phyloP scores from a whole-genome alignment of 2,329 filamentous ascomycete genomes.

The Zasmidium citrigriseum region DNA sequence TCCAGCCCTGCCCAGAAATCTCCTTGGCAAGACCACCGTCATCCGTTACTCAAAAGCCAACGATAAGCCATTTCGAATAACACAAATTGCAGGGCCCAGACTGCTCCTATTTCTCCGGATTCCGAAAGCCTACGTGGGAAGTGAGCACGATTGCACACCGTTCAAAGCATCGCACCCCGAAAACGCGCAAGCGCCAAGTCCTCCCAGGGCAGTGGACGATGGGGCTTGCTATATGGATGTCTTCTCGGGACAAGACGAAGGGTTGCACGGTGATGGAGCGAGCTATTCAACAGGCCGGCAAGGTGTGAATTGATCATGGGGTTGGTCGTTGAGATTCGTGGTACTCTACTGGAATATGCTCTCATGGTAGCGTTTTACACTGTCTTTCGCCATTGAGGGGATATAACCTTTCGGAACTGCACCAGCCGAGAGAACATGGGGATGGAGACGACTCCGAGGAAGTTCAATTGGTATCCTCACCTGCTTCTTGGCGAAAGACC shows the following conservation, averaged over 20 bases:
- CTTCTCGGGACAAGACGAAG: not conserved
- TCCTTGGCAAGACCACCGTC: not conserved
- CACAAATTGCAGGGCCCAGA: not conserved
- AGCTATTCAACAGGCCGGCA: not conserved
- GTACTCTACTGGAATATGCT: not conserved
- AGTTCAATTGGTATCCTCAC: not conserved
- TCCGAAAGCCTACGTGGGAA: too few relatives aligned
- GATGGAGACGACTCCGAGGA: not conserved
- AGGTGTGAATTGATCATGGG: not conserved
- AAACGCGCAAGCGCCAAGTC: not conserved
- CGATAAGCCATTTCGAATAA: not conserved
- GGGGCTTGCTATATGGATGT: not conserved
- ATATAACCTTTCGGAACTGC: not conserved
- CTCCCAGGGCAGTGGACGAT: not conserved
- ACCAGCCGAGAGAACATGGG: not conserved
- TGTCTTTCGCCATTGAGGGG: not conserved
- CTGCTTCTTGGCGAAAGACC: not conserved
- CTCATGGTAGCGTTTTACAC: not conserved
- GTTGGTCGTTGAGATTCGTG: not conserved
- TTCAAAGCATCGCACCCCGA: not conserved
- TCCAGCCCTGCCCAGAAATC: not conserved
- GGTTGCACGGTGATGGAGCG: not conserved
- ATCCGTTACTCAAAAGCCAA: not conserved
- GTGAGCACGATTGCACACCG: not conserved
- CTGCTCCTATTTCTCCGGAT: too few relatives aligned